These are phyloP conservation scores for Digitaria exilis DNA, from an alignment of 202 grass and related monocot species.

Conservation along the genomic window DNA sequence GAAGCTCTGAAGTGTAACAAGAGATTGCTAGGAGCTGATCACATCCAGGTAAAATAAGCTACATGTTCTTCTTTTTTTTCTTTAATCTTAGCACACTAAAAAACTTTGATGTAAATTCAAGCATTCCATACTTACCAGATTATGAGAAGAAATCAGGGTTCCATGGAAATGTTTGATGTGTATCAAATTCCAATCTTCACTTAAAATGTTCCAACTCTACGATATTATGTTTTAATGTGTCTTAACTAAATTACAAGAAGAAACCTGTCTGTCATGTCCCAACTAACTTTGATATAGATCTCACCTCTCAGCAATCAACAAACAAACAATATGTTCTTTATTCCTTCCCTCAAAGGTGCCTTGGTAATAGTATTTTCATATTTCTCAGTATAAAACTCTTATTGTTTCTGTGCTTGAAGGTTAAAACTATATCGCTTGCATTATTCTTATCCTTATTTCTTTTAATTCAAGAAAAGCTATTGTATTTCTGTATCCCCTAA, in stretches of 20 bases:
- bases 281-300: neutral
- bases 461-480: neutral
- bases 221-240: conserved; percentile 16
- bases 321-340: neutral
- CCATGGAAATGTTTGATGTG: neutral
- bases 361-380: neutral
- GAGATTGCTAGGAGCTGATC: conserved; percentile 94
- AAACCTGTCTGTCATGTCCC: neutral
- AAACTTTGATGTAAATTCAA: neutral
- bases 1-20: conserved; percentile 99
- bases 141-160: neutral
- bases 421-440: conserved; percentile 12
- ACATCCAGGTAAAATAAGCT: conserved; percentile 83
- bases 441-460: conserved; percentile 5
- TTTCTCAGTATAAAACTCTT: neutral
- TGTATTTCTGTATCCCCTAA: neutral
- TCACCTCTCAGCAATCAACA: neutral
- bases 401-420: neutral
- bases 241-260: conserved; percentile 17
- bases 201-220: neutral
- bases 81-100: neutral
- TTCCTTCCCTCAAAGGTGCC: neutral
- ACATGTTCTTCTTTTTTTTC: neutral
- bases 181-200: conserved; percentile 12
- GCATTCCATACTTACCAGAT: conserved; percentile 16